These are phyloP conservation scores for Geotrichum reessii DNA, from an alignment of 1,139 yeast genomes.

Conservation along the genomic window DNA sequence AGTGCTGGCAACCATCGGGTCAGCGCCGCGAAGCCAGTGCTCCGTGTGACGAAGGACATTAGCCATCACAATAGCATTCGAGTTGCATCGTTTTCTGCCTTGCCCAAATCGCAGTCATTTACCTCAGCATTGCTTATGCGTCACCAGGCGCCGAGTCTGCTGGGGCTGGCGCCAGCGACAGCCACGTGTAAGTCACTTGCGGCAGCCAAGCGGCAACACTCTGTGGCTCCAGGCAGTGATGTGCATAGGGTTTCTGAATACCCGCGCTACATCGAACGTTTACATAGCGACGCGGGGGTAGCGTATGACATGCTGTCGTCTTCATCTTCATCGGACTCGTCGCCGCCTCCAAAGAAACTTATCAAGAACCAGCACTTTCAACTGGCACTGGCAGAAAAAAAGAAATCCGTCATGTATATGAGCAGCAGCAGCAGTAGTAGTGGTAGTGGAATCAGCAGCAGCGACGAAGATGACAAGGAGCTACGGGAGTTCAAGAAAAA, in stretches of 20 bases:
- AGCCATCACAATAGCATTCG: background rate
- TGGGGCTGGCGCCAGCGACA: background rate
- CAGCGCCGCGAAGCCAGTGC: background rate
- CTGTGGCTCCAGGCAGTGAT: background rate
- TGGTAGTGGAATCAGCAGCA: background rate
- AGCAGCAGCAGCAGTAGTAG: background rate
- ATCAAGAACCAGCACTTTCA: conserved; percentile 1
- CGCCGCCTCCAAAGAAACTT: conserved; percentile 1
- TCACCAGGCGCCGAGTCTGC: conserved; percentile 2
- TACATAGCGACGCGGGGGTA: background rate
- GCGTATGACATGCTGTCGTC: background rate
- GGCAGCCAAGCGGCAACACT: background rate
- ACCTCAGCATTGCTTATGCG: conserved; percentile 13
- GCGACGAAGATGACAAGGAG: background rate
- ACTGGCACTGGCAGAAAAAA: background rate
- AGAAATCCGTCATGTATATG: background rate
- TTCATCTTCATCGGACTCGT: conserved; percentile 2
- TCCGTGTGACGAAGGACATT: background rate
- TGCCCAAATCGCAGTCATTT: conserved; percentile 16
- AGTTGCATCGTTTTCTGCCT: conserved; percentile 3
- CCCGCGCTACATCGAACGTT: background rate
- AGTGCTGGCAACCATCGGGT: background rate
- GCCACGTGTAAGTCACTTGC: background rate
- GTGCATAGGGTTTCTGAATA: background rate
- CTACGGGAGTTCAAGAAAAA: background rate